Evolutionary conservation across 345 rosid genomes (phyloP), one percentile per base, ranked within the genome.

Genomic region (Alliaria petiolata): DNA sequence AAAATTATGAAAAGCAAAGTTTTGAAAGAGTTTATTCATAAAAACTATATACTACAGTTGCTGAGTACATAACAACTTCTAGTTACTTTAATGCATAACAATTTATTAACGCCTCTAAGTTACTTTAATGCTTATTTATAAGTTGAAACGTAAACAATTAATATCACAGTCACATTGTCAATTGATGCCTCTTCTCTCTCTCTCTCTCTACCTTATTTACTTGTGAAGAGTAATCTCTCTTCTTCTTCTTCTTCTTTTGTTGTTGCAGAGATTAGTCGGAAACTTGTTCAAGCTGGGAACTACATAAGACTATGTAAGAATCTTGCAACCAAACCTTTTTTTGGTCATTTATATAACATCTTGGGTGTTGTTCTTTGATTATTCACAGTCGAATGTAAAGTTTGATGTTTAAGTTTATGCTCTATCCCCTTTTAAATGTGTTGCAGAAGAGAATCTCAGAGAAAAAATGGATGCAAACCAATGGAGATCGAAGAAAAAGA

Each of bases 121-220:
- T 25, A 45, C 45, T 60, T 52, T 34, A 59, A 34, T 51, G 50
- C 22, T 65, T n/a, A 62, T 52, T 51, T 16, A 75, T 67, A 60
- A 61, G 69, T 75, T 74, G 57, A 51, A 75, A 67, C 74, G 78
- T 75, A 67, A 75, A 67, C 65, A 68, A 53, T 52, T 68, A 51
- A 50, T 60, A 52, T 52, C 57, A 58, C 8, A 28, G 65, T 64
- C 67, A 33, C 62, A 75, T 15, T 25, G 65, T 58, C 26, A 55
- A 54, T 70, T 46, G 71, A 55, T 46, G 45, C 54, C 28, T 56
- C 71, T 57, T 33, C 62, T 75, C 75, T 63, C 56, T 63, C n/a
- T n/a, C n/a, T n/a, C n/a, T n/a, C 56, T 63, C 71, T 33, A 62
- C 79, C 75, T 63, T 56, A 39, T 46, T 62, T 69, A 40, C 65